Evolutionary conservation across 2,329 filamentous ascomycete species (phyloP).

Genomic region (Rutstroemia sp.): DNA sequence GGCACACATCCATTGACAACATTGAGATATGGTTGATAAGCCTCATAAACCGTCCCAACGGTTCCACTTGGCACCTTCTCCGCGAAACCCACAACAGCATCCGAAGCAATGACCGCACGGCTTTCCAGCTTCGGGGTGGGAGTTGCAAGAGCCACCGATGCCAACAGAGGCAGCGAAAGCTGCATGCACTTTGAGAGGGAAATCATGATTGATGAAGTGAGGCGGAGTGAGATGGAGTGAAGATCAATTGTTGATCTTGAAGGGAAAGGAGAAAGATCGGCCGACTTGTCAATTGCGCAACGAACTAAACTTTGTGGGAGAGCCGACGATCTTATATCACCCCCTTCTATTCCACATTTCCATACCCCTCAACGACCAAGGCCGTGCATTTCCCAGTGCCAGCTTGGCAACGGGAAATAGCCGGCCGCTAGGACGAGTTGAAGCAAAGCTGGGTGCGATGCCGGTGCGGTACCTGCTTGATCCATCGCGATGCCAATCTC

Average conservation of each 20-base stretch:
- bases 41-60: constrained; percentile 41
- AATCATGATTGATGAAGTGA: constrained; percentile 13
- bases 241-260: background rate
- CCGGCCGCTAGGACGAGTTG: too few species aligned
- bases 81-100: constrained; percentile 44
- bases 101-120: constrained; percentile 37
- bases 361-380: too few species aligned
- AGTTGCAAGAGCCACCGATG: constrained; percentile 8
- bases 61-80: constrained; percentile 43
- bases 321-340: too few species aligned
- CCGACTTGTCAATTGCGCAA: too few species aligned
- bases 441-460: too few species aligned
- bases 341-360: too few species aligned
- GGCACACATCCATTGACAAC: constrained; percentile 54
- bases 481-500: too few species aligned
- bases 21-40: constrained; percentile 48
- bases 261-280: background rate
- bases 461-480: too few species aligned
- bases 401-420: too few species aligned
- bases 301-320: too few species aligned
- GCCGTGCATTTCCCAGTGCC: too few species aligned
- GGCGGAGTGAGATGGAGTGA: background rate
- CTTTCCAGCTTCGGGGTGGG: constrained; percentile 16
- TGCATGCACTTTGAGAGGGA: constrained; percentile 14
- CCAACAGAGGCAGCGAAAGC: constrained; percentile 13